phyloP scores from a whole-genome alignment of 2,329 filamentous ascomycete genomes.

The Venturia aucupariae region DNA sequence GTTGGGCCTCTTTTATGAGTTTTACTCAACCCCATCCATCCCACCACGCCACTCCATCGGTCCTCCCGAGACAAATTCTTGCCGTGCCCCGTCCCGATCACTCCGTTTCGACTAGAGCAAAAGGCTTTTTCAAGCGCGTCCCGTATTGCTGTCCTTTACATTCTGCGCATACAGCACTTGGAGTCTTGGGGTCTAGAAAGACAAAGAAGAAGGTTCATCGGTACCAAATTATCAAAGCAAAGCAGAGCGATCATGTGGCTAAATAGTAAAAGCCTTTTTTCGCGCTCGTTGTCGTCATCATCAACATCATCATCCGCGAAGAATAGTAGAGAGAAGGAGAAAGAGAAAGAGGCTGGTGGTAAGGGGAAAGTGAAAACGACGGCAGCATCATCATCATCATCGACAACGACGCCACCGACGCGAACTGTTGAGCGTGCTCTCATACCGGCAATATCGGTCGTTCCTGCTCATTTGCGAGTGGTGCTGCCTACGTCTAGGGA shows the following conservation, averaged over 20 bases:
- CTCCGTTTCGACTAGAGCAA: neutral
- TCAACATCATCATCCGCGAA: neutral
- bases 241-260: neutral
- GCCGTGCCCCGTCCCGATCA: neutral
- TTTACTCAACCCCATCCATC: neutral
- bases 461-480: neutral
- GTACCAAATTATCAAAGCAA: neutral
- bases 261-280: neutral
- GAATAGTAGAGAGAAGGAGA: neutral
- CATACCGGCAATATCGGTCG: neutral
- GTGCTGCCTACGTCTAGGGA: neutral
- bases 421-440: neutral
- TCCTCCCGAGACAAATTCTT: neutral
- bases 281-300: neutral
- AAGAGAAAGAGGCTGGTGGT: neutral
- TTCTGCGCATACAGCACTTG: neutral
- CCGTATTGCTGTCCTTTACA: neutral
- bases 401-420: neutral
- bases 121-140: neutral
- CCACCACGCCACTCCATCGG: neutral
- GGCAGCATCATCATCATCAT: no score
- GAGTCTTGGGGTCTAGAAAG: no score
- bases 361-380: neutral
- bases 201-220: neutral
- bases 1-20: neutral